These are phyloP conservation scores for Chrysochromulina tobinii DNA, from an alignment of 78 protist genomes.

Conservation along the genomic window DNA sequence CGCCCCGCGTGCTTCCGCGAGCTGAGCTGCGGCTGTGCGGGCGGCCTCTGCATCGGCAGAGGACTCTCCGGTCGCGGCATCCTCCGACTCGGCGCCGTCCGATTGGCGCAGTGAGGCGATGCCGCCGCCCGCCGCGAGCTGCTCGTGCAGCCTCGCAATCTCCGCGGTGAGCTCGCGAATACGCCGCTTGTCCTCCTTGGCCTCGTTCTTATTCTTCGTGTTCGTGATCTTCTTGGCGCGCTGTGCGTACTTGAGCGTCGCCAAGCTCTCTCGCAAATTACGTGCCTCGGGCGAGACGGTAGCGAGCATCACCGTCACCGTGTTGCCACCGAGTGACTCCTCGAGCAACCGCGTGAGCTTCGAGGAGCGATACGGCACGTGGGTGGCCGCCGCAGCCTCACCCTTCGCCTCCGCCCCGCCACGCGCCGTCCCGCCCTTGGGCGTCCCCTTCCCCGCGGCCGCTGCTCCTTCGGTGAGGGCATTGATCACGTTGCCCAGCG, in stretches of 20 bases:
- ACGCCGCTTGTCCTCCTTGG: neutral
- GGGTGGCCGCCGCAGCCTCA: neutral
- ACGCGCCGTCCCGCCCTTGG: neutral
- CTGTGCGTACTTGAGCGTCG: neutral
- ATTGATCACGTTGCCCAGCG: neutral
- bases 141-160: neutral
- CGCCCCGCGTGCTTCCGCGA: too few species aligned
- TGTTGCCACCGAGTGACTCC: slow-evolving; percentile 1
- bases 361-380: slow-evolving; percentile 13
- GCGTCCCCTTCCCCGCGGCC: neutral
- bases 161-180: neutral
- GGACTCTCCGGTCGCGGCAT: too few species aligned
- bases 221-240: neutral
- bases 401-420: neutral
- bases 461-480: neutral
- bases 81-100: too few species aligned
- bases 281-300: neutral
- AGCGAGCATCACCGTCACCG: neutral
- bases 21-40: too few species aligned
- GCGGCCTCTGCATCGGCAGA: too few species aligned
- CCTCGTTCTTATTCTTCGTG: neutral
- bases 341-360: neutral
- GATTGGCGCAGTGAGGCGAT: too few species aligned
- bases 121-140: too few species aligned
- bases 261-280: neutral